Base-by-base conservation (phyloP, 305 asterid species). In the Solanum hybrid region DNA sequence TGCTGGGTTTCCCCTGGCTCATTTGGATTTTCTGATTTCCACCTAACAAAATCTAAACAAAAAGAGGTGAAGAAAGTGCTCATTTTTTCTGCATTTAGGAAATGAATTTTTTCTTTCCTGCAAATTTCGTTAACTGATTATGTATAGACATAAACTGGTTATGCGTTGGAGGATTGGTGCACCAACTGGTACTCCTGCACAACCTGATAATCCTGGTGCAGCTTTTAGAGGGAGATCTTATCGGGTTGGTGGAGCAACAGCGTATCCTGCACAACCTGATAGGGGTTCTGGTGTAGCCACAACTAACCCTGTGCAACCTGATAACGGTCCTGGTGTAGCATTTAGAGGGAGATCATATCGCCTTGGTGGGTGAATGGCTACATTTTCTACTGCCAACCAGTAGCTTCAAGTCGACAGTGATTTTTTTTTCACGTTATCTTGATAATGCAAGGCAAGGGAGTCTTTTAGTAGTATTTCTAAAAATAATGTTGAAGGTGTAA, bases 331-430 rank as follows among this genome's bases (percentile, higher is more conserved):
- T 20, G 90, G 90, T 56, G 82, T 87, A 38, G 90, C 89, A 34
- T 97, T 97, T 93, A 93, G 98, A 84, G 99, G 99, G 87, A 93
- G 99, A 94, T 96, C 99, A 22, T 56, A 94, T 91, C 98, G 98
- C 32, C 91, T 96, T 46, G 93, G 94, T 60, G 95, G 95, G 76
- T 96, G 92, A 95, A n/a, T 51, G 64, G 22, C 42, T 56, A 64
- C 69, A 69, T 79, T 42, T 75, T 51, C 46, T 27, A 20, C 34
- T 26, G 24, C 69, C 87, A 79, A 31, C 26, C 32, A 26, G 75
- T 79, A 36, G 40, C 36, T 56, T 60, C 42, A 31, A 88, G 31
- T 51, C 4, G 13, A 84, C 29, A 31, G 22, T 51, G 75, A 56
- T 6, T 31, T 51, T 3, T 20, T 31, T 3, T 46, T 46, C 29